Evolutionary conservation across 768 basidiomycete genomes (phyloP).

Genomic region (Mycena indigotica): DNA sequence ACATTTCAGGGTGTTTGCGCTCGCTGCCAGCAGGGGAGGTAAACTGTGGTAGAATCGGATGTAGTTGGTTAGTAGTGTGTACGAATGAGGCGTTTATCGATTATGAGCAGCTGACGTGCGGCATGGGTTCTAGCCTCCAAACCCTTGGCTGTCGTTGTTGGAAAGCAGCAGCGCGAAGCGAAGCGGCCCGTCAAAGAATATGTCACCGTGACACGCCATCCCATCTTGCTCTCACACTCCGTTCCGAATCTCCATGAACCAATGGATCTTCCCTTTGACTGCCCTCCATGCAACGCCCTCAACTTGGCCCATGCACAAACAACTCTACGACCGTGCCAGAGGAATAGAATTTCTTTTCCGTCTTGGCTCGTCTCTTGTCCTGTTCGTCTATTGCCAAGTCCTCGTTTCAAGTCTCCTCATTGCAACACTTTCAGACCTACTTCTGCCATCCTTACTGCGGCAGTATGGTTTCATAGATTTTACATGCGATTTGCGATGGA

Average conservation of each 20-base stretch:
- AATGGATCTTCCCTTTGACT: slow-evolving; percentile 74
- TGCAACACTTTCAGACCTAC: slow-evolving; percentile 59
- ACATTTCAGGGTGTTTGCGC: slow-evolving; percentile 5
- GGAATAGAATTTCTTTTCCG: slow-evolving; percentile 88
- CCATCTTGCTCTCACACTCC: not conserved
- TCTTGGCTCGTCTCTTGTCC: slow-evolving; percentile 70
- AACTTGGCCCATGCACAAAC: slow-evolving; percentile 58
- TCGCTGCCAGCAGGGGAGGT: not conserved
- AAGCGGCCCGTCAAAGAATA: too few species aligned
- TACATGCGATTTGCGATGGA: slow-evolving; percentile 87
- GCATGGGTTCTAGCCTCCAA: too few species aligned
- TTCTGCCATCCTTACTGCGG: slow-evolving; percentile 83
- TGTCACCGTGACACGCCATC: too few species aligned
- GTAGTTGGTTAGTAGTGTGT: not conserved
- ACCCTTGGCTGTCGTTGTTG: too few species aligned
- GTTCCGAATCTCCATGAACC: slow-evolving; percentile 32
- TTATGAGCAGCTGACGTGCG: too few species aligned
- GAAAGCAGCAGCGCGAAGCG: too few species aligned
- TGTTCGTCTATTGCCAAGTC: slow-evolving; percentile 53
- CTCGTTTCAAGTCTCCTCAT: slow-evolving; percentile 15
- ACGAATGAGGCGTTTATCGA: too few species aligned
- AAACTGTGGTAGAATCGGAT: not conserved
- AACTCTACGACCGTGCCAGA: slow-evolving; percentile 77
- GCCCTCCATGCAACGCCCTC: slow-evolving; percentile 64
- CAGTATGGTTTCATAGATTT: slow-evolving; percentile 90